Evolutionary conservation across 1,139 yeast genomes (phyloP).

Genomic region (Suhomyces maxii): DNA sequence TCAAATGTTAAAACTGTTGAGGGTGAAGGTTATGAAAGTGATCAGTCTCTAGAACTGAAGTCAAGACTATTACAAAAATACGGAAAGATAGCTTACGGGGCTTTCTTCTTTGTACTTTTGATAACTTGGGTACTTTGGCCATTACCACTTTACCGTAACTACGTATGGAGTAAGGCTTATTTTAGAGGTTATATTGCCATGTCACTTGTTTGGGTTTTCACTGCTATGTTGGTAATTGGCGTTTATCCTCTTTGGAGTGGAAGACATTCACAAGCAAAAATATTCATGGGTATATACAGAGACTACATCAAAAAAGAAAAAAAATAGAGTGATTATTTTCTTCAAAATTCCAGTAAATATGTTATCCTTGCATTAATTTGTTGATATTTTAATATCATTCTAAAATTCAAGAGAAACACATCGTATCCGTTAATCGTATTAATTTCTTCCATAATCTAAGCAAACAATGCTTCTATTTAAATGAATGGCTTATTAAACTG

Average conservation of each 20-base stretch:
- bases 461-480: too few relatives aligned
- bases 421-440: too few relatives aligned
- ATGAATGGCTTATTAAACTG: too few relatives aligned
- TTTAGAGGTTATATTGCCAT: constrained; percentile 44
- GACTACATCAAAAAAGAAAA: constrained; percentile 3
- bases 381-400: too few relatives aligned
- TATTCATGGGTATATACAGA: constrained; percentile 22
- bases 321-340: too few relatives aligned
- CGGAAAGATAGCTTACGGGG: constrained; percentile 26
- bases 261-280: constrained; percentile 25
- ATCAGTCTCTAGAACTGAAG: not conserved
- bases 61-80: constrained; percentile 9
- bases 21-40: not conserved
- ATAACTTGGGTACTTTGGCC: constrained; percentile 47
- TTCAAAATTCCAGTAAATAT: too few relatives aligned
- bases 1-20: not conserved
- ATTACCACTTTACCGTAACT: constrained; percentile 46
- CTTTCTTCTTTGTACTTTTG: constrained; percentile 28
- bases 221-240: constrained; percentile 33
- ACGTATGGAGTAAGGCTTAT: constrained; percentile 39
- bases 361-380: too few relatives aligned
- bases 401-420: too few relatives aligned
- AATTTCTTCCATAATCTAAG: too few relatives aligned
- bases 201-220: constrained; percentile 40
- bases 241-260: constrained; percentile 42